Percentiles rank a stretch among this genome's conserved stretches.
Conservation (phyloP, 2,329 filamentous ascomycete species). For the Thielaviopsis euricoi region DNA sequence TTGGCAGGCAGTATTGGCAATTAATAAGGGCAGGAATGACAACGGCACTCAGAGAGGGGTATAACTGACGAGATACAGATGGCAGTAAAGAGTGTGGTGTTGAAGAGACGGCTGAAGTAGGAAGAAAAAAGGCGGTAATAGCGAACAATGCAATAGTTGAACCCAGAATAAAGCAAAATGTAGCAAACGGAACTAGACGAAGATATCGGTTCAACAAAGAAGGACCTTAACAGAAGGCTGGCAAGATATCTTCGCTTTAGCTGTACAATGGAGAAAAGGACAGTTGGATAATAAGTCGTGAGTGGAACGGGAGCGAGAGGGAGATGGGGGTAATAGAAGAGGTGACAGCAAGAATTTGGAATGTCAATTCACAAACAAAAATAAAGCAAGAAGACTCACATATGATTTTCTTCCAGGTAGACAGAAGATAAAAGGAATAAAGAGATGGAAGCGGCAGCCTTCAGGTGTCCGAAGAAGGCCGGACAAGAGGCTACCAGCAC, state of each 20-base stretch:
- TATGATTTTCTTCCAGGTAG: neutral
- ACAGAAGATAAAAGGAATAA: neutral
- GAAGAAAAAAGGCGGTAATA: neutral
- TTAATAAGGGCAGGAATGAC: too few species aligned
- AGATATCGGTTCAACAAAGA: too few species aligned
- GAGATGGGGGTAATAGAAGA: neutral
- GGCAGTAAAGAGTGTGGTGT: neutral
- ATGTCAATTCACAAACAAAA: neutral
- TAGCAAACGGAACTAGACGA: too few species aligned
- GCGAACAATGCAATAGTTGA: too few species aligned
- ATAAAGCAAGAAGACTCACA: neutral
- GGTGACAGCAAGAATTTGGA: neutral
- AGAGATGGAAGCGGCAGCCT: neutral
- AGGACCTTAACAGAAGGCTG: too few species aligned
- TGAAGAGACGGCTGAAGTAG: neutral
- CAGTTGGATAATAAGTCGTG: too few species aligned
- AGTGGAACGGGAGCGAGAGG: too few species aligned
- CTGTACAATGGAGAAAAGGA: too few species aligned
- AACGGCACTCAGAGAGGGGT: neutral
- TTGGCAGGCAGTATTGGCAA: neutral
- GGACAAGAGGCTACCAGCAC: neutral
- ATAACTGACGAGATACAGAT: neutral
- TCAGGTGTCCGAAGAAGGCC: neutral
- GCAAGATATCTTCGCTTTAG: too few species aligned
- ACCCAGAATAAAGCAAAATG: too few species aligned